Base-by-base conservation (phyloP, 164 flowering plant genomes). In the Malania oleifera region DNA sequence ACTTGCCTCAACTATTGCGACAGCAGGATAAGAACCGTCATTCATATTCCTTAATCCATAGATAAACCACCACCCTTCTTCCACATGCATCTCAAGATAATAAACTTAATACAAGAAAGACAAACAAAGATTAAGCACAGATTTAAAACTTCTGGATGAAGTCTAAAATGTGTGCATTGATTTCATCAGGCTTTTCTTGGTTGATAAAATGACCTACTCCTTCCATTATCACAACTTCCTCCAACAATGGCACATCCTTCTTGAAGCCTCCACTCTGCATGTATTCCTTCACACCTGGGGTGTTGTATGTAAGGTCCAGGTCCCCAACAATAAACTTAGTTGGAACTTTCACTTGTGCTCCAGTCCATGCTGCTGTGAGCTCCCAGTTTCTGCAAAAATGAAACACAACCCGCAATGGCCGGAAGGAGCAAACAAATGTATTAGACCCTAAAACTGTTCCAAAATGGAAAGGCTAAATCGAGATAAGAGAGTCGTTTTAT, bases 271-370 rank as follows among this genome's bases (percentile, higher is more conserved):
- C 87, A 0, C 62, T 55, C 31, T 80, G 73, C 40, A 85, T 62
- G 52, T 74, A 82, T 24, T 76, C 84, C 65, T 81, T 82, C 1
- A 56, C 65, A 1, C 84, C 84, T 0, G 72, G 79, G 40, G 62
- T 62, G 46, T 69, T 48, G 48, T 79, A 79, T 11, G 72, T 60
- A 1, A 70, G 0, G 63, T 82, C 86, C 35, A 69, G 66, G 40
- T 72, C 86, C 7, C 91, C 91, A 15, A 81, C 75, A 14, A 82
- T 78, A 60, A 81, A 82, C 63, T 79, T 82, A 1, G 63, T 77
- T 0, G 91, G 91, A 9, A 82, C 86, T 68, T 81, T 71, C 39
- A 84, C 69, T 66, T 77, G 78, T 25, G 45, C 61, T 6, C 81
- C 81, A 1, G 80, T 67, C 86, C 85, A 82, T 52, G 85, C 61